phyloP scores from a whole-genome alignment of 2,329 filamentous ascomycete genomes.

The Stagonosporopsis vannaccii region DNA sequence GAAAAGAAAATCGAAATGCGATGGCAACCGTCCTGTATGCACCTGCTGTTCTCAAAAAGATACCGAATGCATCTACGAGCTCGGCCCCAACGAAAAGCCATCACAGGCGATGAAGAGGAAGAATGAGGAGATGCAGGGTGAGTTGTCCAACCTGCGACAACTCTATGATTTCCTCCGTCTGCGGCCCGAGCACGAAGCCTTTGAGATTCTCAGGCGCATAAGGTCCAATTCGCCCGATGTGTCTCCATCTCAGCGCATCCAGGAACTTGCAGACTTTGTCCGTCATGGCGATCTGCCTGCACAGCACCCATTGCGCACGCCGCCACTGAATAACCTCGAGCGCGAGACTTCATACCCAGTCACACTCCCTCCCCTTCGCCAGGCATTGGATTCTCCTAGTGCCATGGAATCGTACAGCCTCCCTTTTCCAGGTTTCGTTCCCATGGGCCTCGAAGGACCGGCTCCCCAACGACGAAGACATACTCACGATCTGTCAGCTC shows the following conservation, averaged over 20 bases:
- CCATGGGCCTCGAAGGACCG: constrained; percentile 30
- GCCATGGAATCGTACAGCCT: constrained; percentile 22
- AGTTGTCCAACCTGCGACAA: constrained; percentile 41
- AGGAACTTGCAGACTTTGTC: constrained; percentile 35
- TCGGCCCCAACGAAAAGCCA: constrained; percentile 46
- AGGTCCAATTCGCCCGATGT: constrained; percentile 27
- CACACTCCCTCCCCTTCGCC: constrained; percentile 39
- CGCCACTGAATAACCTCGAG: constrained; percentile 3
- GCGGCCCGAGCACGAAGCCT: constrained; percentile 40
- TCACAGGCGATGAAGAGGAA: constrained; percentile 47
- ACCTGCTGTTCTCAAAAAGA: constrained; percentile 45
- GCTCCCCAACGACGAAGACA: constrained; percentile 35
- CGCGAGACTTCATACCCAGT: constrained; percentile 20
- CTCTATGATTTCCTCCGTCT: constrained; percentile 42
- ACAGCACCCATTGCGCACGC: constrained; percentile 12
- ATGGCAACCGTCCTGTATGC: constrained; percentile 41
- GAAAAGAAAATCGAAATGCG: constrained; percentile 46
- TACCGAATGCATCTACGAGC: constrained; percentile 42
- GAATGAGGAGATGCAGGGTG: constrained; percentile 47
- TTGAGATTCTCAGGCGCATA: constrained; percentile 39
- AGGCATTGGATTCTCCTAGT: constrained; percentile 35
- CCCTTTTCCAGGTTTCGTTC: constrained; percentile 26
- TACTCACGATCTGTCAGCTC: constrained; percentile 34
- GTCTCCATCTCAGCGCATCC: constrained; percentile 33
- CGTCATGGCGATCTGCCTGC: constrained; percentile 26